Conservation (phyloP, 1,139 yeast genomes). For the Ogataea hybrid region DNA sequence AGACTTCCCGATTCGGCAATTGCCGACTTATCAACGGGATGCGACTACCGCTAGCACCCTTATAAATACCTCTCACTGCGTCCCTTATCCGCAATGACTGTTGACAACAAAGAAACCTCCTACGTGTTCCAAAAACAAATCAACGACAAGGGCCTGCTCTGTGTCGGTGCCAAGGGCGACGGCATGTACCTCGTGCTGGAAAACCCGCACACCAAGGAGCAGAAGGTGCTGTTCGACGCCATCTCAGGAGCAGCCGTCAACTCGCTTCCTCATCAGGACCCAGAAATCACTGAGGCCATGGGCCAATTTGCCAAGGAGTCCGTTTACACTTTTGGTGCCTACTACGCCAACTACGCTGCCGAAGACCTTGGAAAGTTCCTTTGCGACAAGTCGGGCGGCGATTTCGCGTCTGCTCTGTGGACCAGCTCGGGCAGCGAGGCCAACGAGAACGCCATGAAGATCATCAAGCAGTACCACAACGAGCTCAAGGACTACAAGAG, state of each 20-base stretch:
- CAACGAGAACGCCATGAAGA: constrained; percentile 52
- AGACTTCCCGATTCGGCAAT: constrained; percentile 7
- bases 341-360: constrained; percentile 42
- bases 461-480: constrained; percentile 53
- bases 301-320: constrained; percentile 45
- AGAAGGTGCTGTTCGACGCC: constrained; percentile 46
- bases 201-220: constrained; percentile 46
- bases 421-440: constrained; percentile 57
- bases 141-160: constrained; percentile 40
- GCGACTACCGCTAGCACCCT: constrained; percentile 1
- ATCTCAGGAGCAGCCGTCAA: constrained; percentile 69
- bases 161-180: constrained; percentile 41
- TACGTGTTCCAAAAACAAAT: constrained; percentile 44
- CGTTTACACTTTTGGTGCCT: constrained; percentile 43
- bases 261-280: constrained; percentile 55
- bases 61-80: background rate
- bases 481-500: constrained; percentile 51
- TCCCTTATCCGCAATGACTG: constrained; percentile 18
- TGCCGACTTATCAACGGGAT: constrained; percentile 11
- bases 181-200: constrained; percentile 48
- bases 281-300: constrained; percentile 48
- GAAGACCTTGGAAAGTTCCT: constrained; percentile 48
- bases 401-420: constrained; percentile 46
- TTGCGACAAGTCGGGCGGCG: constrained; percentile 44
- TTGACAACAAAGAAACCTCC: constrained; percentile 27